phyloP scores from a whole-genome alignment of 164 flowering plant species.

The Tetrastigma voinierianum region DNA sequence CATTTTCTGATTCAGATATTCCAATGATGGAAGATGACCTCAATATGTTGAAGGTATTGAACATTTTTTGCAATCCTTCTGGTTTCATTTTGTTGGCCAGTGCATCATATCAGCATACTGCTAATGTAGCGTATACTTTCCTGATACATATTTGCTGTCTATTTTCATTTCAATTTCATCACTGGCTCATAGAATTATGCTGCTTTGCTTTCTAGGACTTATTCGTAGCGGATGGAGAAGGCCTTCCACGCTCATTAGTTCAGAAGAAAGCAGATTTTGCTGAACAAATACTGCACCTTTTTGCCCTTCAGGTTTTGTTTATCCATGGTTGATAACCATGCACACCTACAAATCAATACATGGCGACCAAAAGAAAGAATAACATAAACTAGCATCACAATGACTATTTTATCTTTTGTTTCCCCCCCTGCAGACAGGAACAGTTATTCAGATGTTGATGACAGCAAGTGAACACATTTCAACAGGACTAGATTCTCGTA shows the following conservation, averaged over 20 bases:
- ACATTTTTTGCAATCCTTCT: not conserved
- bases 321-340: not conserved
- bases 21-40: slow-evolving; percentile 72
- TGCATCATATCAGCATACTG: not conserved
- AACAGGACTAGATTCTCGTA: slow-evolving; percentile 24
- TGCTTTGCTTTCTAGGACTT: slow-evolving; percentile 53
- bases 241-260: slow-evolving; percentile 75
- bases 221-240: slow-evolving; percentile 88
- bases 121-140: not conserved
- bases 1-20: slow-evolving; percentile 63
- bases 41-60: slow-evolving; percentile 54
- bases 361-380: not conserved
- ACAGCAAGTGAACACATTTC: slow-evolving; percentile 66
- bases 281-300: slow-evolving; percentile 49
- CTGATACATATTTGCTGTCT: not conserved
- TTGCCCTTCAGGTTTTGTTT: slow-evolving; percentile 55
- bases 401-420: not conserved
- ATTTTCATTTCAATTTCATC: not conserved
- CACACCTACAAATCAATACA: not conserved
- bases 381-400: not conserved
- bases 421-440: slow-evolving; percentile 50
- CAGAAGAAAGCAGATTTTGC: slow-evolving; percentile 64
- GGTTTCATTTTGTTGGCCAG: not conserved
- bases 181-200: not conserved
- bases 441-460: slow-evolving; percentile 67